These are phyloP conservation scores for Dothideomycetes sp. DNA, from an alignment of 2,329 filamentous ascomycete genomes.

Conservation along the genomic window DNA sequence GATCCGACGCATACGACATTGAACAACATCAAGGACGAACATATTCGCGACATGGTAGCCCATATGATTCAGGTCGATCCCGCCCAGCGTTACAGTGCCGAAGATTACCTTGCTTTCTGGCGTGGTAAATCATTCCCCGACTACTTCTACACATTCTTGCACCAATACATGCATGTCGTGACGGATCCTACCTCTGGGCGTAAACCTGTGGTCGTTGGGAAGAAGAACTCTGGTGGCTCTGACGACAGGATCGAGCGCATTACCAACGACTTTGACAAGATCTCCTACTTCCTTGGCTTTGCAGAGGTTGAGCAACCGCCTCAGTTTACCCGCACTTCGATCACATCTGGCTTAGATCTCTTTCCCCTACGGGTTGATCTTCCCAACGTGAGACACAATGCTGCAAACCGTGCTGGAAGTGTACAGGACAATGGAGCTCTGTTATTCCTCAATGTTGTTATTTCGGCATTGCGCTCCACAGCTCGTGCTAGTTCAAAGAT, in stretches of 20 bases:
- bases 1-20: constrained; percentile 75
- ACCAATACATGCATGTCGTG: constrained; percentile 94
- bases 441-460: constrained; percentile 82
- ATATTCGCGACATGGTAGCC: constrained; percentile 77
- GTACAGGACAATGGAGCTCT: constrained; percentile 75
- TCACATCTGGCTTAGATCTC: constrained; percentile 47
- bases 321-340: constrained; percentile 17
- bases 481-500: constrained; percentile 79
- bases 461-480: constrained; percentile 80
- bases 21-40: constrained; percentile 75
- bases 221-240: constrained; percentile 69
- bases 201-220: constrained; percentile 56
- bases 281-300: constrained; percentile 76
- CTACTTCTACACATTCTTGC: constrained; percentile 95
- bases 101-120: constrained; percentile 90
- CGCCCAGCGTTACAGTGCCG: constrained; percentile 81
- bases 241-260: constrained; percentile 92
- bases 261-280: constrained; percentile 94
- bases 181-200: constrained; percentile 81
- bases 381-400: constrained; percentile 67
- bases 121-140: constrained; percentile 84
- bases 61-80: constrained; percentile 97
- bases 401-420: constrained; percentile 46
- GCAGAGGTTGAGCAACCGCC: constrained; percentile 18
- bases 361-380: constrained; percentile 81